Base-by-base conservation (phyloP, 805 yeast species). In the Torulaspora delbrueckii region DNA sequence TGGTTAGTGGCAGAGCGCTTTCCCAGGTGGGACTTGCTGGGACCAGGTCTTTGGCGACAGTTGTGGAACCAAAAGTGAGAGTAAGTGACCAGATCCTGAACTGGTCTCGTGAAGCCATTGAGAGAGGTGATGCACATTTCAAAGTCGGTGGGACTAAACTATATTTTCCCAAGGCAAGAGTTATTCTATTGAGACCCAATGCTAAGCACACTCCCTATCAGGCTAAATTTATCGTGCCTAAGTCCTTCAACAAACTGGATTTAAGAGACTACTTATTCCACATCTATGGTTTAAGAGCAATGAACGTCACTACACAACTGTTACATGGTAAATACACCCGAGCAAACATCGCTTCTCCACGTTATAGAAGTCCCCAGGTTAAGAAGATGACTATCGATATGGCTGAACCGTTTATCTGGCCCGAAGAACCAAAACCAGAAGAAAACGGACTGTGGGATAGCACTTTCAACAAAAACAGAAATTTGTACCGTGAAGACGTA, bases 181-280 rank as follows among this genome's bases (percentile, higher is more conserved):
- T 91, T 31, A 79, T 86, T 41, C 72, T 91, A 26, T 69, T 93
- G 51, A 78, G 96, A 62, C 96, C 97, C 35, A 86, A 86, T 59
- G 96, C 98, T n/a, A 86, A 86, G 61, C 96, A 87, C 68, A 86
- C 96, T 0, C 99, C 99, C 39, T 90, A 86, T 69, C 97, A 89
- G 68, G 98, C 98, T 40, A 89, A 88, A 65, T 93, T 93, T 68
- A 79, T 86, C 53, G 99, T 95, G 14, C 99, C 99, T 12, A 80
- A 85, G 60, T 79, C 86, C 45, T 90, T 93, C 75, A 93, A 93
- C 73, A 91, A 90, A 66, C 74, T 93, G 70, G 98, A 91, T 66
- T 74, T 93, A 51, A 79, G 99, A 66, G 99, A 93, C 69, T 93
- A 93, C 62, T 73, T 93, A 52, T 93, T 82, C 78, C 81, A 90